Percentiles rank a stretch among this genome's conserved stretches.
phyloP scores from a whole-genome alignment of 2,329 filamentous ascomycete genomes.

The Aureobasidium sp. region DNA sequence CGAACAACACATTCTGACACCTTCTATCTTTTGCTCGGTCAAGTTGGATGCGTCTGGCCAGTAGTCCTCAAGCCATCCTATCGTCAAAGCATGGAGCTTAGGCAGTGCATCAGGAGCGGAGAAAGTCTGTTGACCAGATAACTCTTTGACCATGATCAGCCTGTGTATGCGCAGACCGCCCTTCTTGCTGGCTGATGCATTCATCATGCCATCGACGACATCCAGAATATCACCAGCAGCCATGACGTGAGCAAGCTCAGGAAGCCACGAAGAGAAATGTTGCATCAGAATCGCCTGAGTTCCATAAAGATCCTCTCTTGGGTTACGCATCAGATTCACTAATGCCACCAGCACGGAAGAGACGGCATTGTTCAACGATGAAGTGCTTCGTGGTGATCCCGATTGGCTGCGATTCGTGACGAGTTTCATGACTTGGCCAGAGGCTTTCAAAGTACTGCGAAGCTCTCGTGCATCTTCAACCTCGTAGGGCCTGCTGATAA shows the following conservation, averaged over 20 bases:
- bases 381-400: background rate
- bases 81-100: constrained; percentile 42
- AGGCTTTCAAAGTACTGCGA: constrained; percentile 15
- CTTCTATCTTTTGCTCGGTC: constrained; percentile 81
- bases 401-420: background rate
- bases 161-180: constrained; percentile 29
- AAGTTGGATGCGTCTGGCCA: constrained; percentile 72
- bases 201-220: constrained; percentile 49
- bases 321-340: constrained; percentile 10
- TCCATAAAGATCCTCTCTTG: constrained; percentile 8
- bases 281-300: constrained; percentile 84
- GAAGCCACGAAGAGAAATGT: constrained; percentile 96
- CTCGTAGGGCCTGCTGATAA: constrained; percentile 15
- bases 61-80: constrained; percentile 74
- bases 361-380: background rate
- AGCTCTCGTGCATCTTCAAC: constrained; percentile 15
- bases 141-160: constrained; percentile 84
- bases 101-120: constrained; percentile 65
- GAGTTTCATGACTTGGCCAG: constrained; percentile 13
- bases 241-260: constrained; percentile 71
- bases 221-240: constrained; percentile 78
- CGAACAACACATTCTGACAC: constrained; percentile 87
- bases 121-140: constrained; percentile 75
- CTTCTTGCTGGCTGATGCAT: constrained; percentile 4
- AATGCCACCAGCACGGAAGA: constrained; percentile 3